phyloP scores from a whole-genome alignment of 208 protist genomes.

The Leishmania tarentolae region DNA sequence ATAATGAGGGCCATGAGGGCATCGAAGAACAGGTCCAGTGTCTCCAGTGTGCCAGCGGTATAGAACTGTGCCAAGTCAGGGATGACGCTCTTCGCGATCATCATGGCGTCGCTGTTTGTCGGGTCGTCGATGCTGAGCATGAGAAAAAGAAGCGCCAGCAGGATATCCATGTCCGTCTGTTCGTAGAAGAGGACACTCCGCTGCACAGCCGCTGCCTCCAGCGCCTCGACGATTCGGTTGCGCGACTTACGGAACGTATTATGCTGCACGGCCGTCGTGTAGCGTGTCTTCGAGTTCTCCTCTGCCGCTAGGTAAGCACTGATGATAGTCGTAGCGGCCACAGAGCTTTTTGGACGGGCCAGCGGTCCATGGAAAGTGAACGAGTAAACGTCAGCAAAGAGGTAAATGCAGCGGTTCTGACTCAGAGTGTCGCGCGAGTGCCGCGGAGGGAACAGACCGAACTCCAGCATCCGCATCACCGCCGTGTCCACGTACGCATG shows the following conservation, averaged over 20 bases:
- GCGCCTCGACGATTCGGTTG: conserved; percentile 83
- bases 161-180: conserved; percentile 75
- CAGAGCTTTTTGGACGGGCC: conserved; percentile 57
- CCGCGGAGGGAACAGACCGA: conserved; percentile 69
- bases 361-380: conserved; percentile 69
- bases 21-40: conserved; percentile 81
- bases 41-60: conserved; percentile 71
- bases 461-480: conserved; percentile 55
- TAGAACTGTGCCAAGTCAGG: conserved; percentile 83
- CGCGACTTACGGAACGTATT: conserved; percentile 73
- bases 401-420: conserved; percentile 83
- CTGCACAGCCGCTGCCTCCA: conserved; percentile 52
- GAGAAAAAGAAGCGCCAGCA: conserved; percentile 82
- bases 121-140: conserved; percentile 85
- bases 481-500: conserved; percentile 77
- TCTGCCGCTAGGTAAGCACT: conserved; percentile 63
- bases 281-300: conserved; percentile 63
- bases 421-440: conserved; percentile 53
- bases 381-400: conserved; percentile 85
- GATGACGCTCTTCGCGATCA: conserved; percentile 59
- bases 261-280: conserved; percentile 65
- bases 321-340: conserved; percentile 58
- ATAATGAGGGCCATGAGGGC: conserved; percentile 85
- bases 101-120: conserved; percentile 67
- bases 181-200: conserved; percentile 90